These are phyloP conservation scores for Nyssa sinensis DNA, from an alignment of 148 eudicot genomes.

Conservation along the genomic window DNA sequence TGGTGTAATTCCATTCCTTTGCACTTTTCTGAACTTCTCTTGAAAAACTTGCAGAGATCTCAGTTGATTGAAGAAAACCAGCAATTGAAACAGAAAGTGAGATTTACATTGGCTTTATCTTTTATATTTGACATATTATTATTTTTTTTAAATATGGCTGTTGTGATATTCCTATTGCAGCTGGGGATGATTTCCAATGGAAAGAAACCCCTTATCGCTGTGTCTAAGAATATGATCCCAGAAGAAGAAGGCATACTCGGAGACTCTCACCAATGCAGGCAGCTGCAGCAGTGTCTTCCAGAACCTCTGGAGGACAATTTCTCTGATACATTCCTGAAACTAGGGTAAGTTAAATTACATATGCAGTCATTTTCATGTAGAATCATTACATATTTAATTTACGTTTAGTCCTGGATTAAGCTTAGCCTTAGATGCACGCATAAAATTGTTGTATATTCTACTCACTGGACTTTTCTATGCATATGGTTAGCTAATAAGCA, in stretches of 20 bases:
- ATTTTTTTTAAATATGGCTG: not conserved
- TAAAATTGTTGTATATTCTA: no score
- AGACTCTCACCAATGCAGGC: conserved; percentile 30
- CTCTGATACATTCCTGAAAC: conserved; percentile 51
- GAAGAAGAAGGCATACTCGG: conserved; percentile 57
- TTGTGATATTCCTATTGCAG: conserved; percentile 20
- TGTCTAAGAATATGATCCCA: conserved; percentile 5
- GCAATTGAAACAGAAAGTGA: conserved; percentile 44
- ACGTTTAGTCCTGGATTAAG: no score
- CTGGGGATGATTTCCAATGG: conserved; percentile 33
- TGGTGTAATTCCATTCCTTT: no score
- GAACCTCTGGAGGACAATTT: conserved; percentile 49
- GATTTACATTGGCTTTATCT: not conserved
- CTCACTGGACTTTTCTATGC: no score
- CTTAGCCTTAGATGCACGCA: no score
- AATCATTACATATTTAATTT: not conserved
- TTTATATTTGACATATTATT: not conserved
- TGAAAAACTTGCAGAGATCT: conserved; percentile 34
- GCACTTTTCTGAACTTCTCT: conserved; percentile 6
- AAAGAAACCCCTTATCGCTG: conserved; percentile 9
- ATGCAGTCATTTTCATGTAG: not conserved
- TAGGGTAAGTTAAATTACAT: conserved; percentile 37
- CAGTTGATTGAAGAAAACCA: conserved; percentile 51
- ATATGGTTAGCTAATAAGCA: no score
- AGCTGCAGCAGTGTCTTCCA: conserved; percentile 42